These are phyloP conservation scores for Wallacemonas sp. DNA, from an alignment of 208 protist species.

Conservation along the genomic window DNA sequence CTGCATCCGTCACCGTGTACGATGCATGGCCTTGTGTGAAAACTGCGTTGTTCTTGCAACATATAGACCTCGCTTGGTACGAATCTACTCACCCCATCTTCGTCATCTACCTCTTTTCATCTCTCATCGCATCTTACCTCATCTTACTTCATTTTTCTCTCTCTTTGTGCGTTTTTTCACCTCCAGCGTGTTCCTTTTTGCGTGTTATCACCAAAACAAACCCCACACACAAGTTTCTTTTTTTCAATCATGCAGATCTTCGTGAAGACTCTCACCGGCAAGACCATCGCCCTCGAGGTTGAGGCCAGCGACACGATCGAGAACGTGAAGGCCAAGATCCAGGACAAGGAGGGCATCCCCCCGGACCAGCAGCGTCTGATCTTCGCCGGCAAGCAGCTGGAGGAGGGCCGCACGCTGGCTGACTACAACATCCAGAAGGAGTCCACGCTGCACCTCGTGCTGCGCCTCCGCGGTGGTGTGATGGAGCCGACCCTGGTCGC, in stretches of 20 bases:
- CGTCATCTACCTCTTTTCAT: too few species aligned
- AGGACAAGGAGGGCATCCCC: slow-evolving; percentile 98
- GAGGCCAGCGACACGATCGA: slow-evolving; percentile 96
- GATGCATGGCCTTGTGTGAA: too few species aligned
- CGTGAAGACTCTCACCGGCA: slow-evolving; percentile 97
- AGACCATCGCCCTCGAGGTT: slow-evolving; percentile 98
- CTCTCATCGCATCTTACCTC: neutral
- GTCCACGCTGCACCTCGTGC: slow-evolving; percentile 98
- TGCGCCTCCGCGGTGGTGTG: slow-evolving; percentile 93
- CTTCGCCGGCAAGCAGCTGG: slow-evolving; percentile 98
- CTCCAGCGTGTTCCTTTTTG: neutral
- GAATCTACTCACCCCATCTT: too few species aligned
- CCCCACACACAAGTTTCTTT: slow-evolving; percentile 2
- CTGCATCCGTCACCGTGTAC: neutral
- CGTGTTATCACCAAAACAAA: slow-evolving; percentile 50
- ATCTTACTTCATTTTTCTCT: neutral
- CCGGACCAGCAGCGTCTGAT: slow-evolving; percentile 94
- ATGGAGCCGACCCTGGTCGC: slow-evolving; percentile 98
- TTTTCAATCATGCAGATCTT: slow-evolving; percentile 94
- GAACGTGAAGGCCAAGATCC: slow-evolving; percentile 98
- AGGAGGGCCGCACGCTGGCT: slow-evolving; percentile 97
- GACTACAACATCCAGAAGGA: slow-evolving; percentile 99
- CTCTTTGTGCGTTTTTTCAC: neutral
- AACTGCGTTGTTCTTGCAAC: too few species aligned
- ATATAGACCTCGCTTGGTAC: too few species aligned